Percentiles rank a stretch among this genome's conserved stretches.
These are phyloP conservation scores for Dictyostelium capitatum DNA, from an alignment of 78 protist species.

Conservation along the genomic window DNA sequence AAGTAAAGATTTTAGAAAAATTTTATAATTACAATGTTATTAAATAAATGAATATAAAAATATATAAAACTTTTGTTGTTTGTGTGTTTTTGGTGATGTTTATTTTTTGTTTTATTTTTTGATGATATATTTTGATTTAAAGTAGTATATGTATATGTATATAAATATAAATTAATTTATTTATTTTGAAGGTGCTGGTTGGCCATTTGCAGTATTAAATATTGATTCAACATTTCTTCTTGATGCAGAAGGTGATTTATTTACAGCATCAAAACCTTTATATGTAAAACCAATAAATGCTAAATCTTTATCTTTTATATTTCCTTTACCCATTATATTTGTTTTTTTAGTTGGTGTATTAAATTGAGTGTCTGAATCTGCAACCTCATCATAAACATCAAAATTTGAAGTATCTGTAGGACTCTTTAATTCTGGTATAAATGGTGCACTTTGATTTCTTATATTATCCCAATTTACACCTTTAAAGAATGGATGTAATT, in stretches of 20 bases:
- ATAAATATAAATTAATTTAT: constrained; percentile 18
- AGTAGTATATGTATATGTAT: too few relatives aligned
- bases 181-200: not conserved
- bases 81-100: not conserved
- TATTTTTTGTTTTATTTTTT: not conserved
- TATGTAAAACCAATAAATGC: constrained; percentile 77
- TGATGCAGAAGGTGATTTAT: constrained; percentile 35
- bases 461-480: constrained; percentile 87
- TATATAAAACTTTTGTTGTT: not conserved
- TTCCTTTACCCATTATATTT: constrained; percentile 23
- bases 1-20: constrained; percentile 20
- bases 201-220: constrained; percentile 20
- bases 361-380: not conserved
- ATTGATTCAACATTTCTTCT: constrained; percentile 61
- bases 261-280: constrained; percentile 69
- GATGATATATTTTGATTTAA: too few relatives aligned
- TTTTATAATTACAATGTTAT: not conserved
- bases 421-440: constrained; percentile 75
- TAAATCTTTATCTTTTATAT: constrained; percentile 64
- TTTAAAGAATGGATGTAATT: constrained; percentile 93
- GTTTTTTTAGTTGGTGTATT: constrained; percentile 23
- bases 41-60: not conserved
- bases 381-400: constrained; percentile 56
- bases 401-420: constrained; percentile 75
- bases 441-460: constrained; percentile 68